These are phyloP conservation scores for Poronia punctata DNA, from an alignment of 495 filamentous ascomycete species.

Conservation along the genomic window DNA sequence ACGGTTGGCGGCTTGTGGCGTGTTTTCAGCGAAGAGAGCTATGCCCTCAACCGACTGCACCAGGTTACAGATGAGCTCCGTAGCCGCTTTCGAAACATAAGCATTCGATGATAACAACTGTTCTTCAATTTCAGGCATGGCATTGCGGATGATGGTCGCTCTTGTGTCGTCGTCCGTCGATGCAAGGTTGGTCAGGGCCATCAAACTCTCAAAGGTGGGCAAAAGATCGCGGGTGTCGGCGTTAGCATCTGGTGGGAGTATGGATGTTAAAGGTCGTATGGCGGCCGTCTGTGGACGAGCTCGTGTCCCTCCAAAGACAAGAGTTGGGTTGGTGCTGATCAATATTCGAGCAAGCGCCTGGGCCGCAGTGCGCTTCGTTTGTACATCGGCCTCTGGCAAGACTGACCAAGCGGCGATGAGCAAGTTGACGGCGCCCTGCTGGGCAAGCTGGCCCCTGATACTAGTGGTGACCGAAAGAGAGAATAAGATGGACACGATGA, in stretches of 20 bases:
- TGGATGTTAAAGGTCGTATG: conserved; percentile 67
- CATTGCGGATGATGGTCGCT: conserved; percentile 60
- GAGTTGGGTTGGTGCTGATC: conserved; percentile 78
- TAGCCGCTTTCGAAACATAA: conserved; percentile 73
- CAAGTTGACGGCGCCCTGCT: conserved; percentile 85
- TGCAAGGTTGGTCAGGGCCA: conserved; percentile 90
- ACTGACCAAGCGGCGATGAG: conserved; percentile 60
- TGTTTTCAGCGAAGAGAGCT: conserved; percentile 66
- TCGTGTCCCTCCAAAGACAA: conserved; percentile 73
- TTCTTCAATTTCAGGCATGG: conserved; percentile 71
- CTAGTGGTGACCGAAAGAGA: conserved; percentile 64
- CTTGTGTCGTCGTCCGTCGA: conserved; percentile 66
- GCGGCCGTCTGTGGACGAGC: conserved; percentile 66
- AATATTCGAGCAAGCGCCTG: conserved; percentile 89
- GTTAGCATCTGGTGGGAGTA: conserved; percentile 52
- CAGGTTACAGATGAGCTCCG: conserved; percentile 88
- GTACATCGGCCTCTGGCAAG: conserved; percentile 44
- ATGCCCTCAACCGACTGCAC: conserved; percentile 70
- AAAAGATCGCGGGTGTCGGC: conserved; percentile 73
- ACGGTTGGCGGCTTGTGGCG: conserved; percentile 58
- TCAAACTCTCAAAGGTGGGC: conserved; percentile 79
- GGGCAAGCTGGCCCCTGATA: conserved; percentile 70
- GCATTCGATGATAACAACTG: conserved; percentile 68
- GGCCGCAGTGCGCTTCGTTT: conserved; percentile 57
- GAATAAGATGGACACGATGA: conserved; percentile 68